Evolutionary conservation across 2,329 filamentous ascomycete species (phyloP), one percentile per base, ranked within the genome.

Genomic region (Sporothrix sp.): DNA sequence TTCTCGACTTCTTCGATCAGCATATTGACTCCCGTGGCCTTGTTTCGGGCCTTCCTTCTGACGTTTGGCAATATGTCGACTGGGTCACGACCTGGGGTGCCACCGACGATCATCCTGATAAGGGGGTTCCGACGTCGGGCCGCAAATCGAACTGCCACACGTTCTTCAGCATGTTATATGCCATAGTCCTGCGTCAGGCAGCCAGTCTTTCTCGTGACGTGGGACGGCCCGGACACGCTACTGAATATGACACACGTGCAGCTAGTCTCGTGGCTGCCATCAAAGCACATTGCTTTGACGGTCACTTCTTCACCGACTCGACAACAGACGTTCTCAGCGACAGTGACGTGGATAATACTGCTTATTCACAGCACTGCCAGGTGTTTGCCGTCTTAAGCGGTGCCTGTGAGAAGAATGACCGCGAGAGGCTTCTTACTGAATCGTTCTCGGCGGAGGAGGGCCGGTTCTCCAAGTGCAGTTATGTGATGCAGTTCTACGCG

Each of bases 401-500:
- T 5, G 64, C 62, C 2, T 61, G 62, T 59, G 0, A 56, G 2
- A 30, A 50, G 0, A 44, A 47, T 0, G 57, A 63, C 3, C 30
- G 45, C 2, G 50, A 42, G 1, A 58, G 59, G 1, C 56, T 69
- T 1, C 51, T 69, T 9, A 56, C 25, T 0, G 58, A 60, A 28
- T 58, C 62, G 0, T 65, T 68, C 28, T 49, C 55, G 0, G 55
- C 63, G 11, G 40, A 39, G 2, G 7, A 25, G 7, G n/a, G 54
- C 0, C 50, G 50, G 0, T 66, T 68, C 42, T 60, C 65, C 0
- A 61, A 63, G 50, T 66, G 63, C 54, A 66, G 63, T 2, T 65
- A 65, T 33, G 60, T 65, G 57, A 70, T 70, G 68, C 58, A 58
- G 20, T 70, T 71, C 53, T 71, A 70, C 47, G 61, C 62, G 0